Base-by-base conservation (phyloP, 176 grass and related monocot species). In the Phyllostachys edulis region DNA sequence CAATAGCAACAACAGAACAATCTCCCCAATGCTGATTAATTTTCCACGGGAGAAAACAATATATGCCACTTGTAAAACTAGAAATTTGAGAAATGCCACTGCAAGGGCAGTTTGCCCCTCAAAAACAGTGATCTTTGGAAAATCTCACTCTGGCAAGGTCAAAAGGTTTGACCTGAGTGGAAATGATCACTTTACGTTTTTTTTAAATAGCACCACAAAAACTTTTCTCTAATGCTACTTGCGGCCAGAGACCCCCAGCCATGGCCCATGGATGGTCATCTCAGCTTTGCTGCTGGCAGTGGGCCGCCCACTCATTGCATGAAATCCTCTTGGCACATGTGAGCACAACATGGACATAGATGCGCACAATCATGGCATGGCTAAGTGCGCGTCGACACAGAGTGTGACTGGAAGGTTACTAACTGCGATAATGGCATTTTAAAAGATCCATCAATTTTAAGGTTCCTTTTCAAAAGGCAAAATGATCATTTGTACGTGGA, bases 401-500 rank as follows among this genome's bases (percentile, higher is more conserved):
- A 46, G 40, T 46, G 67, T 57, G 47, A n/a, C 55, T 72, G 40
- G 39, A 61, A 46, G 14, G 52, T 73, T 61, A 59, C 40, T 49
- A 61, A 59, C 17, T 44, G 34, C 11, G n/a, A 15, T 23, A 40
- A 3, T 4, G 32, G 20, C 73, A 75, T 56, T 55, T 55, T 38
- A 75, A 46, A 36, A 57, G n/a, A 56, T 37, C 11, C 67, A 81
- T 81, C 16, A 70, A 56, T 81, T 26, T 26, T 54, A 24, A 39
- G 44, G 65, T 23, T 70, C 38, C n/a, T 74, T 8, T 56, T 24
- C 6, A 34, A 18, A 54, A 81, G 51, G 47, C 36, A 81, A 81
- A 69, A 70, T 42, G n/a, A 81, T 32, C 45, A 40, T 18, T 60
- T 46, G 24, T 60, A 82, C 80, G 50, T 44, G 59, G 29, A 74